A percentile compares a stretch with the other conserved stretches of the same genome.
phyloP scores from a whole-genome alignment of 176 grass and related monocot species.

The Dactylis glomerata region DNA sequence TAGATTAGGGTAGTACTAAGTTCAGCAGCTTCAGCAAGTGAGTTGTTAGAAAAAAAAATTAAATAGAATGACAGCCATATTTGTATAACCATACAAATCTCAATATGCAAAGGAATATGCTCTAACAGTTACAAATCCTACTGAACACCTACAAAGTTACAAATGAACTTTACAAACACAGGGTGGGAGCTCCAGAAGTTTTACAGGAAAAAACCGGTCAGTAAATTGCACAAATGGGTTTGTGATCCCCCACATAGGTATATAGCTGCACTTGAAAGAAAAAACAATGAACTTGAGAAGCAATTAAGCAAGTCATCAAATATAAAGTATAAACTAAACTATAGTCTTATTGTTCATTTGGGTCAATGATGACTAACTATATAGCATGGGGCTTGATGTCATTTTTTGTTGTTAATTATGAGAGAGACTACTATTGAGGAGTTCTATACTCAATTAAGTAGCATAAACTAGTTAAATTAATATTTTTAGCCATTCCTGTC shows the following conservation, averaged over 20 bases:
- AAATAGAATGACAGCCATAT: neutral
- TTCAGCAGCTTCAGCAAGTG: constrained; percentile 5
- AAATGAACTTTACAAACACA: neutral
- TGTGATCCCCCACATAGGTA: neutral
- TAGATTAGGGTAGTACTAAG: neutral
- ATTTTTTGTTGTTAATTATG: neutral
- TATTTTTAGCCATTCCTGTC: neutral
- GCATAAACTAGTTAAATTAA: neutral
- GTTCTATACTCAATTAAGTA: neutral
- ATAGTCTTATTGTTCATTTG: neutral
- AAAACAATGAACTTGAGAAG: neutral
- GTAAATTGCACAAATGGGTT: neutral
- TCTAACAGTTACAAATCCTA: neutral
- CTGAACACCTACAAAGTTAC: too few relatives aligned
- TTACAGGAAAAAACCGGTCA: neutral
- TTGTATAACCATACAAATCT: neutral
- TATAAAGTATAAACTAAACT: neutral
- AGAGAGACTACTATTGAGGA: neutral
- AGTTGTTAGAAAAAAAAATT: neutral
- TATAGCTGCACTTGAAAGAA: neutral
- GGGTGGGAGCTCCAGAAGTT: neutral
- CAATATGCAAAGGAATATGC: neutral
- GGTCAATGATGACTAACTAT: neutral
- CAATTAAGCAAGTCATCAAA: neutral
- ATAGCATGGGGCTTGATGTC: neutral